Evolutionary conservation across 306 rosid genomes (phyloP), one percentile per base, ranked within the genome.

Genomic region (Mucuna pruriens): DNA sequence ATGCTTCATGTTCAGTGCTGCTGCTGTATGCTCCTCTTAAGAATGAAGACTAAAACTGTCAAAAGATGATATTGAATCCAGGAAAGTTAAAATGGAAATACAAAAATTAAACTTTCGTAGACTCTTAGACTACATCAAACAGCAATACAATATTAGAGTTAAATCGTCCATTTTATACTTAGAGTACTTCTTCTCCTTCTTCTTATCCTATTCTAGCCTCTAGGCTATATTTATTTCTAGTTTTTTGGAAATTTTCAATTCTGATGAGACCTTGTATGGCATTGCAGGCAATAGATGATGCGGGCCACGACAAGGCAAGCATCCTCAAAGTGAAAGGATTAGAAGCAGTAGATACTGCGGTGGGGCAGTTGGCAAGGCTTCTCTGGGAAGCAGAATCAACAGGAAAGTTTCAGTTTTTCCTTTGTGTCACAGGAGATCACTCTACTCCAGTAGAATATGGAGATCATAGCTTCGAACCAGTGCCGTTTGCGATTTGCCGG

Each of bases 401-500:
- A 1, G 92, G 97, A 67, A 76, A 84, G 0, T 93, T 90, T 79
- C 88, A 90, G 77, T 95, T 87, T 84, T 83, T 6, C 77, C 91
- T 93, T 3, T 93, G 98, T 31, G 91, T 93, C 80, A 93, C 99
- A 0, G 98, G 97, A 52, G 97, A 95, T 78, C 98, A 95, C 83
- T 95, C 97, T 15, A 95, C 98, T 29, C 99, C 99, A 33, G 98
- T 95, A 62, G 99, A 95, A 80, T 95, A 95, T 70, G 99, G 99
- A 66, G 99, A 95, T 85, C 99, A 95, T 79, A 95, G 99, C 90
- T 95, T 90, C 40, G 99, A 95, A 86, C 89, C 99, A 0, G 97
- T 95, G 58, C 98, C 99, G 16, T 93, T 95, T 40, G 46, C 98
- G 3, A 71, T 93, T 1, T 95, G 99, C 33, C 73, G 81, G 66